phyloP scores from a whole-genome alignment of 345 rosid species.

The Corymbia maculata region DNA sequence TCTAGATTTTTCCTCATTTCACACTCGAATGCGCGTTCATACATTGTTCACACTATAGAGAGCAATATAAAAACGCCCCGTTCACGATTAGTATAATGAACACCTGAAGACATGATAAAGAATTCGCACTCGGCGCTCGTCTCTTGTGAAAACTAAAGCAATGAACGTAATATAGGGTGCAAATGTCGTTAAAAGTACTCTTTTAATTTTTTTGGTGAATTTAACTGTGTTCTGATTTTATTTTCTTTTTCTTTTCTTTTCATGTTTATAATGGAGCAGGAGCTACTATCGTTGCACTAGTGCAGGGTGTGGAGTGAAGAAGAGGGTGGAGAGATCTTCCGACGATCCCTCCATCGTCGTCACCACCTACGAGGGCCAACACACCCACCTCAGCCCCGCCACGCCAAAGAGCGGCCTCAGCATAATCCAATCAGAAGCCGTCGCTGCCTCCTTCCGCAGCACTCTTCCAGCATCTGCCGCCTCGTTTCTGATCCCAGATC shows the following conservation, averaged over 20 bases:
- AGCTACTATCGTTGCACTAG: constrained; percentile 98
- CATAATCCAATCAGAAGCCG: constrained; percentile 11
- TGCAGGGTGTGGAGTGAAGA: constrained; percentile 91
- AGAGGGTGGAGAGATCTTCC: constrained; percentile 92
- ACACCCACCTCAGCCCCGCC: constrained; percentile 66
- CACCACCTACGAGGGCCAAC: constrained; percentile 97
- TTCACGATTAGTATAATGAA: background rate
- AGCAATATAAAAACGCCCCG: background rate
- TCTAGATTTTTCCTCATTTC: background rate
- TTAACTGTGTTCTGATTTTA: background rate
- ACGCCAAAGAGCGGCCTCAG: constrained; percentile 60
- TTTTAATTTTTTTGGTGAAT: background rate
- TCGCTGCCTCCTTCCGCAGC: background rate
- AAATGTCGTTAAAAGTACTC: background rate
- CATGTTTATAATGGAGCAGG: constrained; percentile 28
- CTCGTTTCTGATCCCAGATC: constrained; percentile 25
- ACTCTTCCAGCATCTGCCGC: constrained; percentile 6
- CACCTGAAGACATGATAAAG: background rate
- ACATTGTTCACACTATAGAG: background rate
- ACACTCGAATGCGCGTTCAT: background rate
- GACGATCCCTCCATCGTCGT: constrained; percentile 73
- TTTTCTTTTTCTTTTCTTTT: background rate
- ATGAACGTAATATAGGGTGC: background rate
- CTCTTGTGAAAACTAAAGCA: background rate
- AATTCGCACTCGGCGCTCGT: background rate